Evolutionary conservation across 306 rosid species (phyloP).

Genomic region (Psophocarpus tetragonolobus): DNA sequence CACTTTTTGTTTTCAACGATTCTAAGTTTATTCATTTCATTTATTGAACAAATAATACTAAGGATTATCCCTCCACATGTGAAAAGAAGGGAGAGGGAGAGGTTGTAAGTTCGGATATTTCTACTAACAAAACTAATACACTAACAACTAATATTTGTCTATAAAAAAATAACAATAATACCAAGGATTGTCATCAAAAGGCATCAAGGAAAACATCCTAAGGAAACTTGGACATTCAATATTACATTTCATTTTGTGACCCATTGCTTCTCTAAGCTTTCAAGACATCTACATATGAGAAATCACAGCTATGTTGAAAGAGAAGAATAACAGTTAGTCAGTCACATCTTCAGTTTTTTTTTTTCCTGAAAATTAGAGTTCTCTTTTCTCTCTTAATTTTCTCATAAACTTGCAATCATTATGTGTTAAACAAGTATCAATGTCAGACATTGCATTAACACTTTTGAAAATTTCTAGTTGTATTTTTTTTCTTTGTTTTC

Average conservation of each 20-base stretch:
- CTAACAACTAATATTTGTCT: no score
- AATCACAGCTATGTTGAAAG: neutral
- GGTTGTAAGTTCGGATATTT: no score
- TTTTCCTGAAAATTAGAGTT: neutral
- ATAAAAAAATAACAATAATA: no score
- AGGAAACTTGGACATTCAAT: neutral
- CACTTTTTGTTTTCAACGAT: neutral
- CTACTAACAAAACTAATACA: no score
- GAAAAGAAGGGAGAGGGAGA: no score
- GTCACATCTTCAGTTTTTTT: neutral
- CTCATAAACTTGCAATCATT: neutral
- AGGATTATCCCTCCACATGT: no score
- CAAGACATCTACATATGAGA: neutral
- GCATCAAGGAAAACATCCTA: conserved; percentile 5
- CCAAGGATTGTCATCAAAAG: neutral
- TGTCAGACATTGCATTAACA: neutral
- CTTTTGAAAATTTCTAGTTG: neutral
- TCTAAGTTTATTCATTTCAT: neutral
- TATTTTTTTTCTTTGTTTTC: neutral
- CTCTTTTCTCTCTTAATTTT: neutral
- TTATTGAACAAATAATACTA: neutral
- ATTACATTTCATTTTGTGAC: neutral
- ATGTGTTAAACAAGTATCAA: neutral
- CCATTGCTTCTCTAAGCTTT: conserved; percentile 7
- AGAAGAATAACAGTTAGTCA: neutral